A percentile compares a stretch with the other conserved stretches of the same genome.
phyloP scores from a whole-genome alignment of 2,329 filamentous ascomycete species.

The Trichoderma endophyticum region DNA sequence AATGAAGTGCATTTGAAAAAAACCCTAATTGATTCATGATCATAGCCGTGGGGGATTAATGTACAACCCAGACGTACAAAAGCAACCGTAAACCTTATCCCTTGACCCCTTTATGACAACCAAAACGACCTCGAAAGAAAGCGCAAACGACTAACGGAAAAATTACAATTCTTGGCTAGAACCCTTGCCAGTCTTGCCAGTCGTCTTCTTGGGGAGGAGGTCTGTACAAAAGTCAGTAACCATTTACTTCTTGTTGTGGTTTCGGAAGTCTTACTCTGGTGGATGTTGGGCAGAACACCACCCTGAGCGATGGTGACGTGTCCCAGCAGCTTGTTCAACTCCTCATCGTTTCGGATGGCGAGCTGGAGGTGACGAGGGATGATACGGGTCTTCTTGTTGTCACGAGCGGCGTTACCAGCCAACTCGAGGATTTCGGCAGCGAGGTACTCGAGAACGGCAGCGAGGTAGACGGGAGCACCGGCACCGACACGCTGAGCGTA shows the following conservation, averaged over 20 bases:
- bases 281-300: constrained; percentile 95
- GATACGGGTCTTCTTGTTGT: constrained; percentile 99
- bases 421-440: constrained; percentile 98
- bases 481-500: constrained; percentile 99
- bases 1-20: constrained; percentile 11
- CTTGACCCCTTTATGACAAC: constrained; percentile 80
- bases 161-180: constrained; percentile 90
- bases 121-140: constrained; percentile 58
- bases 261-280: constrained; percentile 73
- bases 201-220: constrained; percentile 97
- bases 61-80: constrained; percentile 65
- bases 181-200: constrained; percentile 87
- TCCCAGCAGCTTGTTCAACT: constrained; percentile 97
- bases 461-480: constrained; percentile 94
- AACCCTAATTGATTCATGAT: constrained; percentile 47
- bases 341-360: constrained; percentile 98
- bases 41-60: constrained; percentile 68
- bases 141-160: constrained; percentile 42
- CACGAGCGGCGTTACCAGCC: constrained; percentile 95
- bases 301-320: constrained; percentile 97
- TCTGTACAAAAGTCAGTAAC: constrained; percentile 52
- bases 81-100: constrained; percentile 64
- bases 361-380: constrained; percentile 98
- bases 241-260: constrained; percentile 29
- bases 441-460: constrained; percentile 96